Evolutionary conservation across 257 asterid genomes (phyloP).

Genomic region (Solanum boliviense): DNA sequence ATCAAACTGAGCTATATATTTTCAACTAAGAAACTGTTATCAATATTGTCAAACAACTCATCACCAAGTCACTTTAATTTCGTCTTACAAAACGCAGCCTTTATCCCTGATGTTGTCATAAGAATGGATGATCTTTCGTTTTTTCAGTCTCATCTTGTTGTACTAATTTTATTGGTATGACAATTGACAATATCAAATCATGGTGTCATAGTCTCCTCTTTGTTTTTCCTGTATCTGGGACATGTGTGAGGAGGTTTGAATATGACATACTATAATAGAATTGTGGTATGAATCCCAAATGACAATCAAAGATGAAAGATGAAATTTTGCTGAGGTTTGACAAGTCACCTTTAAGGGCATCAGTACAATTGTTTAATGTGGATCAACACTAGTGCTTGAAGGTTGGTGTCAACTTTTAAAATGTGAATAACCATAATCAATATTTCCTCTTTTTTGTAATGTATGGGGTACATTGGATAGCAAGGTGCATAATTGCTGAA

Average conservation of each 20-base stretch:
- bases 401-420: neutral
- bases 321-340: neutral
- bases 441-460: neutral
- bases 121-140: neutral
- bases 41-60: neutral
- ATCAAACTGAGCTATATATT: neutral
- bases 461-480: neutral
- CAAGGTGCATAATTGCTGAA: neutral
- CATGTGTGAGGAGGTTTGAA: neutral
- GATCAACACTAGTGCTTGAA: neutral
- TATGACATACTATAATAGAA: neutral
- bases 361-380: neutral
- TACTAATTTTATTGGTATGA: neutral
- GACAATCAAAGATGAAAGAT: neutral
- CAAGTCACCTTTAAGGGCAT: neutral
- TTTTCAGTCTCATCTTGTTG: neutral
- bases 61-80: neutral
- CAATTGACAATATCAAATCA: neutral
- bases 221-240: neutral
- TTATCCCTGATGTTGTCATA: neutral
- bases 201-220: neutral
- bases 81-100: neutral
- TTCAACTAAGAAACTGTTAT: neutral
- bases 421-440: neutral
- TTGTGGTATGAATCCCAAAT: neutral